Evolutionary conservation across 2,329 filamentous ascomycete genomes (phyloP).

Genomic region (Fusarium beomiforme): DNA sequence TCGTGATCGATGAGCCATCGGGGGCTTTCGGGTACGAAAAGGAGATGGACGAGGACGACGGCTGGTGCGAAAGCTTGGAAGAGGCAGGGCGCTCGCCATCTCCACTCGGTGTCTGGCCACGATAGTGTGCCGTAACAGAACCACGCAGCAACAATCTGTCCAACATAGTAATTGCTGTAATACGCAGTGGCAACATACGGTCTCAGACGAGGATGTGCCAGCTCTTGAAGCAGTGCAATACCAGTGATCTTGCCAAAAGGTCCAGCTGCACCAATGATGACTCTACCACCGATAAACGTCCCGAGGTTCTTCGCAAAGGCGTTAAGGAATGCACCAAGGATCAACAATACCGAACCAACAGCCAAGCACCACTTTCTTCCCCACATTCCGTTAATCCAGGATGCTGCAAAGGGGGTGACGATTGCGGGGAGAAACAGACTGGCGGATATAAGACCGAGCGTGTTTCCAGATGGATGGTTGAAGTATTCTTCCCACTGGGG

Average conservation of each 20-base stretch:
- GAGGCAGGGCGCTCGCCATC: slow-evolving; percentile 28
- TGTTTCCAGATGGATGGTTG: slow-evolving; percentile 17
- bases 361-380: slow-evolving; percentile 27
- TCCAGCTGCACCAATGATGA: slow-evolving; percentile 21
- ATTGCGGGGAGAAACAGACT: slow-evolving; percentile 31
- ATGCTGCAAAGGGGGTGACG: slow-evolving; percentile 23
- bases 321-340: slow-evolving; percentile 22
- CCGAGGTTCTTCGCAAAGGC: slow-evolving; percentile 19
- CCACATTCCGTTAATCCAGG: slow-evolving; percentile 21
- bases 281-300: slow-evolving; percentile 17
- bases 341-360: slow-evolving; percentile 7
- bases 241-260: slow-evolving; percentile 22
- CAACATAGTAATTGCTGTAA: slow-evolving; percentile 29
- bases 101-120: slow-evolving; percentile 15
- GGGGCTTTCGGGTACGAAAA: slow-evolving; percentile 53
- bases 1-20: slow-evolving; percentile 51
- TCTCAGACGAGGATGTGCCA: slow-evolving; percentile 26
- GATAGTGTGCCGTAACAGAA: slow-evolving; percentile 21
- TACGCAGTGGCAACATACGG: slow-evolving; percentile 24
- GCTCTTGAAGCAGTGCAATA: slow-evolving; percentile 24
- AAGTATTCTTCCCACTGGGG: slow-evolving; percentile 32
- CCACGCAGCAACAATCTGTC: slow-evolving; percentile 25
- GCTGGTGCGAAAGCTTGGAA: slow-evolving; percentile 30
- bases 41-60: slow-evolving; percentile 18
- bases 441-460: slow-evolving; percentile 18